Evolutionary conservation across 805 yeast species (phyloP), one percentile per base, ranked within the genome.

Genomic region (Candida awuae): DNA sequence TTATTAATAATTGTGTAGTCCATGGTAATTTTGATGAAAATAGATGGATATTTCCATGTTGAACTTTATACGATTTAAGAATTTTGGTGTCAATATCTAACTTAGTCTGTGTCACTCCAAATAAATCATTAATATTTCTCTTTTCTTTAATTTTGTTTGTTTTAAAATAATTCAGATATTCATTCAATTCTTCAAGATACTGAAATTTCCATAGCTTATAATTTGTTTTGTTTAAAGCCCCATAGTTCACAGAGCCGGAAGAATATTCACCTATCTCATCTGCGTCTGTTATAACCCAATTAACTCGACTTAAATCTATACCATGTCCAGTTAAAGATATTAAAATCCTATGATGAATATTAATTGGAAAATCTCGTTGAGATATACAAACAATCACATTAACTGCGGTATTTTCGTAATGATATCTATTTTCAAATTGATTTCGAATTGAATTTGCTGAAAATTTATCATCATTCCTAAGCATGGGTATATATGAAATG

Each of bases 231-330:
- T 3, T 18, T 18, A 37, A 14, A 6, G 35, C 14, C 8, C 30
- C 35, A 19, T 8, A 27, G 15, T 17, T 25, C 9, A 7, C 17
- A 5, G 35, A 29, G 19, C 26, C 30, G 14, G 21, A 6, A 2
- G 27, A 27, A 31, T 37, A 37, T n/a, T 8, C 22, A 4, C 35
- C 40, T 13, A 37, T n/a, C n/a, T 34, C 32, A 31, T 39, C 42
- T 7, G 17, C 30, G 26, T 34, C 25, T n/a, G 43, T 41, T 13
- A 41, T 35, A 8, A 41, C 32, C 43, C 43, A 41, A 7, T 41
- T 40, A 4, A 41, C 23, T 19, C 32, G 23, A 8, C 29, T 18
- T 7, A 31, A 23, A 14, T 35, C 22, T 12, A 41, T 22, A 9
- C 37, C 40, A 14, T 32, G 32, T 14, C 22, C 16, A 10, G 30